Conservation (phyloP, 2,329 filamentous ascomycete genomes). For the Akanthomyces lecanii region DNA sequence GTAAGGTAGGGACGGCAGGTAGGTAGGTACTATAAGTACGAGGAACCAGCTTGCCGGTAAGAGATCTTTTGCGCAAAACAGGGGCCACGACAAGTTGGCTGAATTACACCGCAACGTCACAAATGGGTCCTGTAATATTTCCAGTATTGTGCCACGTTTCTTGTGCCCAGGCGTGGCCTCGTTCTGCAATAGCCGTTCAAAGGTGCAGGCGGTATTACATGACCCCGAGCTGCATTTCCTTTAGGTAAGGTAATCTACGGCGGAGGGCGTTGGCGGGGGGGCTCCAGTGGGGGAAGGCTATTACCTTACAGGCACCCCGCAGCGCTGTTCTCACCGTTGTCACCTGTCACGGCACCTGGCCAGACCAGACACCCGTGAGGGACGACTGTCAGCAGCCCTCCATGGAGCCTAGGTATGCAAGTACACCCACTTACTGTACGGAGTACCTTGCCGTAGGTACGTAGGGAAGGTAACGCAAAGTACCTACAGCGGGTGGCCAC, state of each 20-base stretch:
- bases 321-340: no score
- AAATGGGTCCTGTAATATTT: background rate
- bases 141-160: background rate
- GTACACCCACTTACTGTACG: no score
- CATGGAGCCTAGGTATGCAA: no score
- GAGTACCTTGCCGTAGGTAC: no score
- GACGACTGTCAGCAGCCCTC: no score
- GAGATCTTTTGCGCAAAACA: background rate
- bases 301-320: no score
- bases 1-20: background rate
- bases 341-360: no score
- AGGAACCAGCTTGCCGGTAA: background rate
- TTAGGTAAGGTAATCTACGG: no score
- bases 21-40: background rate
- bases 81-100: background rate
- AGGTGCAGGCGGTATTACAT: constrained; percentile 12
- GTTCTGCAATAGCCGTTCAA: background rate
- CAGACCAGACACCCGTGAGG: no score
- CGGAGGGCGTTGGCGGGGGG: background rate
- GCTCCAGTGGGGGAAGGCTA: background rate
- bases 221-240: background rate
- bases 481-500: no score
- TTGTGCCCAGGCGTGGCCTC: background rate
- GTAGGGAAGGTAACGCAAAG: no score
- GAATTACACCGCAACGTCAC: background rate